These are phyloP conservation scores for Pseudogymnoascus pannorum DNA, from an alignment of 2,329 filamentous ascomycete species.

Conservation along the genomic window DNA sequence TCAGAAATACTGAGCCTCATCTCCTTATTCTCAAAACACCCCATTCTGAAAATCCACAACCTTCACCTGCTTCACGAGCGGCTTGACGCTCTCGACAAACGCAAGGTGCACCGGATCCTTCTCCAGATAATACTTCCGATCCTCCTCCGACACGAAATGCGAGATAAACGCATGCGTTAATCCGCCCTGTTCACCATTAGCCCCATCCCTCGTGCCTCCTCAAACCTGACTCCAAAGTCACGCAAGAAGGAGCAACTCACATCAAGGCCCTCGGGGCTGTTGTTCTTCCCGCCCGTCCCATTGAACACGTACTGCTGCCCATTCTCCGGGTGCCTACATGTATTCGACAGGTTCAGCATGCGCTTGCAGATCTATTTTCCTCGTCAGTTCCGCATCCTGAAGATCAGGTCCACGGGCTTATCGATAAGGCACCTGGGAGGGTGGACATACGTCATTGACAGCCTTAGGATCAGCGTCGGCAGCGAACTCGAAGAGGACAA, in stretches of 20 bases:
- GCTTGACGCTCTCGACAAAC: constrained; percentile 46
- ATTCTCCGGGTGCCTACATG: constrained; percentile 52
- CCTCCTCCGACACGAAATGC: constrained; percentile 55
- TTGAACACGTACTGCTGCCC: constrained; percentile 54
- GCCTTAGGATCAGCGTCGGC: constrained; percentile 39
- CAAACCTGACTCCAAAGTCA: neutral
- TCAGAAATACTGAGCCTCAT: neutral
- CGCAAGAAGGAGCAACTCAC: constrained; percentile 33
- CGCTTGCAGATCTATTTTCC: constrained; percentile 42
- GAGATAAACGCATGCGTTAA: constrained; percentile 64
- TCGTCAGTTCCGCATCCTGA: constrained; percentile 3
- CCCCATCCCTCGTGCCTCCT: neutral
- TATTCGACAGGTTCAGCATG: constrained; percentile 49
- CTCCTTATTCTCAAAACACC: constrained; percentile 33
- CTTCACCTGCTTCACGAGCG: constrained; percentile 44
- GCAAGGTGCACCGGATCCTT: constrained; percentile 56
- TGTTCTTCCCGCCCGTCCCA: constrained; percentile 52
- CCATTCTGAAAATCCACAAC: constrained; percentile 55
- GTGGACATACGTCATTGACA: constrained; percentile 46
- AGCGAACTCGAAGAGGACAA: constrained; percentile 63
- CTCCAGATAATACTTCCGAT: constrained; percentile 61
- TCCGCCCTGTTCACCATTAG: constrained; percentile 39
- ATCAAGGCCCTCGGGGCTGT: constrained; percentile 53
- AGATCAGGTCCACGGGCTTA: neutral
- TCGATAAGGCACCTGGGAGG: neutral